Conservation (phyloP, 176 grass and related monocot genomes). For the Triticum aestivum region DNA sequence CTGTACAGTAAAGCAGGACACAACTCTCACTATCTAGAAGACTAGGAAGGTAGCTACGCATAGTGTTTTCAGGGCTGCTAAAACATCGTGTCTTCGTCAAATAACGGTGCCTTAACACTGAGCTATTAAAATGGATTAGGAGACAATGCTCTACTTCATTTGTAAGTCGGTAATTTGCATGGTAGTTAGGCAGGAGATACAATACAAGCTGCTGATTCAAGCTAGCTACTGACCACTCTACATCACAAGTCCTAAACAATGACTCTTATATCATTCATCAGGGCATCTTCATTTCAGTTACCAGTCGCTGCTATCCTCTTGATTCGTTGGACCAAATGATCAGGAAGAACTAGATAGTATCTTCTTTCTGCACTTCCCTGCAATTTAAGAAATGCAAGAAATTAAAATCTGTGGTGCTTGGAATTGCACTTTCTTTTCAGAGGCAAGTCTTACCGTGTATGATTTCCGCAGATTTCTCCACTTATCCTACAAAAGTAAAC, state of each 20-base stretch:
- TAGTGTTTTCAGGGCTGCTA: background rate
- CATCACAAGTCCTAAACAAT: background rate
- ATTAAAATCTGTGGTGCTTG: background rate
- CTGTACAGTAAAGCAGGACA: background rate
- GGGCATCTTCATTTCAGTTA: background rate
- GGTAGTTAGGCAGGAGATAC: too few relatives aligned
- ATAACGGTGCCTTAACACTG: background rate
- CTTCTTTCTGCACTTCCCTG: background rate
- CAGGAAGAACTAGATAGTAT: background rate
- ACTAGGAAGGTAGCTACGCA: background rate
- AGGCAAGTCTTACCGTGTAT: background rate
- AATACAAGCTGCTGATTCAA: background rate
- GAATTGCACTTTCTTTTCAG: background rate
- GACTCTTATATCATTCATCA: background rate
- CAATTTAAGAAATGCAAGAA: background rate
- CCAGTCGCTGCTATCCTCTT: too few relatives aligned
- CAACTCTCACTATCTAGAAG: background rate
- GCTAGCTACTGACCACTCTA: background rate
- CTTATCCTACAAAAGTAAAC: background rate
- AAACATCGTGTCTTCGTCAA: background rate
- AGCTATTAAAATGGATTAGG: background rate
- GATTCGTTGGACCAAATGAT: background rate
- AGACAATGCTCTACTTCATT: background rate
- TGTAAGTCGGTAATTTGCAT: too few relatives aligned
- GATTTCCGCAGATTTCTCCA: background rate